A percentile compares a stretch with the other conserved stretches of the same genome.
Evolutionary conservation across 1,139 yeast species (phyloP).

Genomic region (Yamadazyma epiphylla): DNA sequence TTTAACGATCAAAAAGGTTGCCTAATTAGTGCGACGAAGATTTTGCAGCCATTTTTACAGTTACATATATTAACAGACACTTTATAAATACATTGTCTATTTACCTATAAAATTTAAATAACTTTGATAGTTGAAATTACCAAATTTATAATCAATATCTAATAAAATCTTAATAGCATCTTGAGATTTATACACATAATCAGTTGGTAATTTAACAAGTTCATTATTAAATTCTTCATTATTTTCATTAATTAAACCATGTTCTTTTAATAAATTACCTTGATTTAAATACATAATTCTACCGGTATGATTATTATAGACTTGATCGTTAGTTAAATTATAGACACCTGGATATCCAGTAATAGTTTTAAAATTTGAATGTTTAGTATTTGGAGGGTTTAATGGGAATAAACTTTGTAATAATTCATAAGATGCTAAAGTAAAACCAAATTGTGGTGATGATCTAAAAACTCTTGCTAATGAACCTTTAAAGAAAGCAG

Average conservation of each 20-base stretch:
- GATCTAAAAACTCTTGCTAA: slow-evolving; percentile 92
- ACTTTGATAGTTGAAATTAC: slow-evolving; percentile 50
- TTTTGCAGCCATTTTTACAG: too few species aligned
- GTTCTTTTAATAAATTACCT: slow-evolving; percentile 21
- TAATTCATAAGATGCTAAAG: slow-evolving; percentile 92
- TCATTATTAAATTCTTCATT: slow-evolving; percentile 26
- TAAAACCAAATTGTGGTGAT: slow-evolving; percentile 97
- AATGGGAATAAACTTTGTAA: slow-evolving; percentile 51
- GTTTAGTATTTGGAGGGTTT: slow-evolving; percentile 43
- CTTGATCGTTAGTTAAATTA: slow-evolving; percentile 47
- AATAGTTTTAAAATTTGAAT: slow-evolving; percentile 43
- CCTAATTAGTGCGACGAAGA: too few species aligned
- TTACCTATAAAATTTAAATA: slow-evolving; percentile 45
- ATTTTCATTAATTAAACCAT: slow-evolving; percentile 16
- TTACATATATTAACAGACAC: not conserved
- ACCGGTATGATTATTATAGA: slow-evolving; percentile 35
- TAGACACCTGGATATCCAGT: slow-evolving; percentile 48
- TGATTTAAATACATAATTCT: slow-evolving; percentile 38
- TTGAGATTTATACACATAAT: slow-evolving; percentile 57
- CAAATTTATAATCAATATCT: slow-evolving; percentile 61
- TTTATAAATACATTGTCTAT: slow-evolving; percentile 4
- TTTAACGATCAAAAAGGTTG: too few species aligned
- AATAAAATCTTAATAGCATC: slow-evolving; percentile 59
- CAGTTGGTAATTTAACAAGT: slow-evolving; percentile 42
- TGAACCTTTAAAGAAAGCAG: slow-evolving; percentile 94